These are phyloP conservation scores for Dothiorella sarmentorum DNA, from an alignment of 2,329 filamentous ascomycete genomes.

Conservation along the genomic window DNA sequence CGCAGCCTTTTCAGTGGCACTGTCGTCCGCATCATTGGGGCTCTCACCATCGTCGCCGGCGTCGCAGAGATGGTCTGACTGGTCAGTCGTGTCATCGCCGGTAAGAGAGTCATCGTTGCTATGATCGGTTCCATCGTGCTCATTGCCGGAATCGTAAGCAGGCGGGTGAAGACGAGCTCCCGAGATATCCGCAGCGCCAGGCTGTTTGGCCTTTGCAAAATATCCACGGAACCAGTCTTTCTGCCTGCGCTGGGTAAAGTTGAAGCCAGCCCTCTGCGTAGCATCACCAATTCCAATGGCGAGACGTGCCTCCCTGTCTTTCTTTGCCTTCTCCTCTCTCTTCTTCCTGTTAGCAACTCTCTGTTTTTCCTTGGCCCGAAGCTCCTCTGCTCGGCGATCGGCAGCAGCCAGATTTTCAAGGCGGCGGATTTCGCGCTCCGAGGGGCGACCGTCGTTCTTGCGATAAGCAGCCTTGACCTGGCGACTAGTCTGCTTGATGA, in stretches of 20 bases:
- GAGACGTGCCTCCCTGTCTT: conserved; percentile 29
- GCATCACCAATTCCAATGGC: conserved; percentile 35
- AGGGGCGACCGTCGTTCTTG: conserved; percentile 27
- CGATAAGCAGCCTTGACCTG: conserved; percentile 35
- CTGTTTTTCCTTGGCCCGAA: conserved; percentile 33
- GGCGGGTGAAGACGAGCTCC: no score
- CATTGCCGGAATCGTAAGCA: no score
- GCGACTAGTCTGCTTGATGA: conserved; percentile 29
- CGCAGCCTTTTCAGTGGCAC: no score
- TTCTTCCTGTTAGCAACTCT: conserved; percentile 20
- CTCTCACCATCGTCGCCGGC: no score
- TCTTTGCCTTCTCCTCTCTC: conserved; percentile 31
- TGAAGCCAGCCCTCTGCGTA: conserved; percentile 39
- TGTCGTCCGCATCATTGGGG: no score
- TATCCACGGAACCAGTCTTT: conserved; percentile 37
- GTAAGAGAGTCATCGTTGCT: no score
- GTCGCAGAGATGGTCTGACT: no score
- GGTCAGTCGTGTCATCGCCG: no score
- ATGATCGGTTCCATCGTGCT: no score
- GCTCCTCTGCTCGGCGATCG: conserved; percentile 31
- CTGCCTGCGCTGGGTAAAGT: conserved; percentile 34
- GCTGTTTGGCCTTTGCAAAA: not conserved
- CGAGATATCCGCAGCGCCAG: no score
- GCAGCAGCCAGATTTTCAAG: conserved; percentile 32
- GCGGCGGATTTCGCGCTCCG: conserved; percentile 28